phyloP scores from a whole-genome alignment of 2,329 filamentous ascomycete species.

The Fusarium phyllophilum region DNA sequence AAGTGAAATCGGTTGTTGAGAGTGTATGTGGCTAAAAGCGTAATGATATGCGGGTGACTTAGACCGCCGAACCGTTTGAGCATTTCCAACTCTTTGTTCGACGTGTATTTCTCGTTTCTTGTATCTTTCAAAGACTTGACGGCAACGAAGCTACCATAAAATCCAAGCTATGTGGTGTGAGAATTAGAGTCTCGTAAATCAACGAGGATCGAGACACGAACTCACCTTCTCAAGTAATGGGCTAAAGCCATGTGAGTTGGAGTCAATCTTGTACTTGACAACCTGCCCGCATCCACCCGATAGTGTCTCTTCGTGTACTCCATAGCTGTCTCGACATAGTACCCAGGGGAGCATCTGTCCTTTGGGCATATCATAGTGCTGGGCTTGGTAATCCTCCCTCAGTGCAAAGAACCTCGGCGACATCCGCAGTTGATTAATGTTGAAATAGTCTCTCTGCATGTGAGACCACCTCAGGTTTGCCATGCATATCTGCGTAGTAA shows the following conservation, averaged over 20 bases:
- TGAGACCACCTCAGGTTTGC: background rate
- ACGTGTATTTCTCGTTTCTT: rapidly evolving
- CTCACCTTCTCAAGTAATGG: background rate
- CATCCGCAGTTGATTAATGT: background rate
- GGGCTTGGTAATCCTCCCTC: background rate
- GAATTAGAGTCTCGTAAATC: background rate
- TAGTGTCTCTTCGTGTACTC: background rate
- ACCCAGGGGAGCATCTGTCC: background rate
- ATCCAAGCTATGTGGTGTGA: background rate
- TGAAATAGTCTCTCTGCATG: background rate
- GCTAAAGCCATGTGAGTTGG: background rate
- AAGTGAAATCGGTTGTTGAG: background rate
- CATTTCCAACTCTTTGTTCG: background rate
- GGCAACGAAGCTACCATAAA: background rate
- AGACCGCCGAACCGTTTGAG: background rate
- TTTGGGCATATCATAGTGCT: background rate
- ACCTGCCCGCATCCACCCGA: background rate
- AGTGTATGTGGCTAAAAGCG: background rate
- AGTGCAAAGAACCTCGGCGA: background rate
- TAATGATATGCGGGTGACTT: rapidly evolving
- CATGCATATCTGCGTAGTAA: background rate
- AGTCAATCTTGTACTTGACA: background rate
- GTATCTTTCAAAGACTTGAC: background rate
- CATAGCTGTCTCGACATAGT: background rate
- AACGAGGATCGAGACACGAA: rapidly evolving